Percentiles rank a stretch among this genome's conserved stretches.
Evolutionary conservation across 2,329 filamentous ascomycete genomes (phyloP).

Genomic region (Epichloe uncinata): DNA sequence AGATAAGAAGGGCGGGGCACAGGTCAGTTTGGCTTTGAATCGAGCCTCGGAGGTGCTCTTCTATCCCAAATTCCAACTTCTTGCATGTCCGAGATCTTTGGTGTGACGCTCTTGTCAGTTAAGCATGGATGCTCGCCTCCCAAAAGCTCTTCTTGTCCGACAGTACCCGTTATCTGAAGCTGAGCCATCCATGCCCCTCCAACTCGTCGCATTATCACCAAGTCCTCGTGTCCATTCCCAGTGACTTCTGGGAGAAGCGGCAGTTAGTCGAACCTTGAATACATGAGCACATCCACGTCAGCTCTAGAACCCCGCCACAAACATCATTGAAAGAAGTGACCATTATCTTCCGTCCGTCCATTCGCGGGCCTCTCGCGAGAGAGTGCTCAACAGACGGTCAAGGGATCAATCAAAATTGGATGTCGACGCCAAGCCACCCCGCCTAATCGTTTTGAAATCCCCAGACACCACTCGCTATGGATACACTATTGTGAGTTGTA

Average conservation of each 20-base stretch:
- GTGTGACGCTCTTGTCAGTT: not conserved
- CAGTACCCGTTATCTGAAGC: not conserved
- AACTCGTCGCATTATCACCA: too few species aligned
- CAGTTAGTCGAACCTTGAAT: not conserved
- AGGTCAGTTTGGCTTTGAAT: too few species aligned
- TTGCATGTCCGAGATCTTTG: not conserved
- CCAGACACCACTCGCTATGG: conserved; percentile 28
- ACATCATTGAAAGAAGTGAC: not conserved
- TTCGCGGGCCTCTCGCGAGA: not conserved
- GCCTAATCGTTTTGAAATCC: not conserved
- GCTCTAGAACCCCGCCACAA: not conserved
- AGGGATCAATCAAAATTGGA: not conserved
- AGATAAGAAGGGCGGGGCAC: too few species aligned
- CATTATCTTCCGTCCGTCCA: not conserved
- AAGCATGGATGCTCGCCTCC: not conserved
- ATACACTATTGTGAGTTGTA: conserved; percentile 47
- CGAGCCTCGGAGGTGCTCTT: too few species aligned
- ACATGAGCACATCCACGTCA: not conserved
- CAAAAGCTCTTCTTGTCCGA: not conserved
- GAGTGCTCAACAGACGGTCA: not conserved
- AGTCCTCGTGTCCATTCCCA: too few species aligned
- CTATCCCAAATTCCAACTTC: too few species aligned
- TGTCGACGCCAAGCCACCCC: not conserved
- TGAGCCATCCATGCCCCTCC: not conserved
- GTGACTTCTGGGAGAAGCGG: not conserved